phyloP scores from a whole-genome alignment of 805 yeast genomes.

The Barnettozyma salicaria region DNA sequence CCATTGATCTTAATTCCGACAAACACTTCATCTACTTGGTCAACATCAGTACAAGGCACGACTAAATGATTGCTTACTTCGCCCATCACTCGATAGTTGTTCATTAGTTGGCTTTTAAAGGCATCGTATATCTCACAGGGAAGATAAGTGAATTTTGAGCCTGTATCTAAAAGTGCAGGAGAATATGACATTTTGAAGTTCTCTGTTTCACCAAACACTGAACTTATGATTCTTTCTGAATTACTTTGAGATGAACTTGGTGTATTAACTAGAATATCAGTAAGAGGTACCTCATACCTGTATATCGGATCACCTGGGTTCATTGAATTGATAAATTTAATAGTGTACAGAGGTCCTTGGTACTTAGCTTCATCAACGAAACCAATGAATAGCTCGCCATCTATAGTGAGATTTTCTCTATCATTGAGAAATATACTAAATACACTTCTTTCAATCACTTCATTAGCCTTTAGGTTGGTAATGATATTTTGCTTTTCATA shows the following conservation, averaged over 20 bases:
- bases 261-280: slow-evolving; percentile 8
- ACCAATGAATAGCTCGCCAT: slow-evolving; percentile 33
- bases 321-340: slow-evolving; percentile 26
- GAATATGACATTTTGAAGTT: slow-evolving; percentile 5
- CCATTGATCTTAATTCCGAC: slow-evolving; percentile 2
- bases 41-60: slow-evolving; percentile 5
- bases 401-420: neutral
- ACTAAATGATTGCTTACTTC: slow-evolving; percentile 2
- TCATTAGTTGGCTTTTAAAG: slow-evolving; percentile 1
- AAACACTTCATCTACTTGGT: neutral
- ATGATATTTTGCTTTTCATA: slow-evolving; percentile 12
- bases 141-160: slow-evolving; percentile 17
- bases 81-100: neutral
- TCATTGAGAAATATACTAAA: slow-evolving; percentile 20
- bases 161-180: slow-evolving; percentile 20
- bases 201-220: slow-evolving; percentile 9
- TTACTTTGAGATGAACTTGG: neutral
- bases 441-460: slow-evolving; percentile 11
- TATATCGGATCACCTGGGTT: slow-evolving; percentile 7
- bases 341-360: slow-evolving; percentile 27
- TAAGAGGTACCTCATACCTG: slow-evolving; percentile 13
- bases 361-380: slow-evolving; percentile 37
- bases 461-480: slow-evolving; percentile 7
- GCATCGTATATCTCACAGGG: slow-evolving; percentile 14
- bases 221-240: neutral